Conservation (phyloP, 2,329 filamentous ascomycete genomes). For the Neonectria hederae region DNA sequence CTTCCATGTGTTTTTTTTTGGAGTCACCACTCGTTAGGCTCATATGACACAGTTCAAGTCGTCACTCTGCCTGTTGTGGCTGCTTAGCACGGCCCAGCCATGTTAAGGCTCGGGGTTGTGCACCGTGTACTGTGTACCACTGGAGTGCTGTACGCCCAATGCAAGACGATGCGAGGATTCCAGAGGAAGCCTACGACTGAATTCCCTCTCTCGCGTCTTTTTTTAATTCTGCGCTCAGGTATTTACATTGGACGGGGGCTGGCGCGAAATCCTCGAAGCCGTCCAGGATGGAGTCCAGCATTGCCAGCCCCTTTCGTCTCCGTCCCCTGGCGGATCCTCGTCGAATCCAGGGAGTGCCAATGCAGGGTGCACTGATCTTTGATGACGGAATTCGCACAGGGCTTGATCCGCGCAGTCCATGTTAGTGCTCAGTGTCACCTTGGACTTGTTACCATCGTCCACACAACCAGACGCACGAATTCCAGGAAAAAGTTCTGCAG, state of each 20-base stretch:
- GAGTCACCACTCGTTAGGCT: background rate
- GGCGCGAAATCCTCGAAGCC: background rate
- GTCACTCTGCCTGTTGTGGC: background rate
- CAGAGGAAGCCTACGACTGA: background rate
- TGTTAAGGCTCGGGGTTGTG: background rate
- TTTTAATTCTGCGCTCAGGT: background rate
- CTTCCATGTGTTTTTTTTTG: background rate
- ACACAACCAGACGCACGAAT: background rate
- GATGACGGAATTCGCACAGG: conserved; percentile 2
- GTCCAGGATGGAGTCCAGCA: background rate
- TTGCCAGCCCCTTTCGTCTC: background rate
- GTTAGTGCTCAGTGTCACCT: background rate
- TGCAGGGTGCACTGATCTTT: background rate
- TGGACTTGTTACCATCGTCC: background rate
- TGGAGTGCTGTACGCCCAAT: conserved; percentile 1
- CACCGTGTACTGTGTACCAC: background rate
- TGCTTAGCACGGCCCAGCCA: background rate
- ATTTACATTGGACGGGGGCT: background rate
- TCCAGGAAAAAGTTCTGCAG: background rate
- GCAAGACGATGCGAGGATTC: background rate
- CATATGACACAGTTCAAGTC: background rate
- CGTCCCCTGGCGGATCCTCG: background rate
- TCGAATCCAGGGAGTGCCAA: background rate
- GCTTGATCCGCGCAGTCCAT: background rate
- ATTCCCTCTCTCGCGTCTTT: background rate